phyloP scores from a whole-genome alignment of 208 protist species.

The Trypanosomatidae sp. region DNA sequence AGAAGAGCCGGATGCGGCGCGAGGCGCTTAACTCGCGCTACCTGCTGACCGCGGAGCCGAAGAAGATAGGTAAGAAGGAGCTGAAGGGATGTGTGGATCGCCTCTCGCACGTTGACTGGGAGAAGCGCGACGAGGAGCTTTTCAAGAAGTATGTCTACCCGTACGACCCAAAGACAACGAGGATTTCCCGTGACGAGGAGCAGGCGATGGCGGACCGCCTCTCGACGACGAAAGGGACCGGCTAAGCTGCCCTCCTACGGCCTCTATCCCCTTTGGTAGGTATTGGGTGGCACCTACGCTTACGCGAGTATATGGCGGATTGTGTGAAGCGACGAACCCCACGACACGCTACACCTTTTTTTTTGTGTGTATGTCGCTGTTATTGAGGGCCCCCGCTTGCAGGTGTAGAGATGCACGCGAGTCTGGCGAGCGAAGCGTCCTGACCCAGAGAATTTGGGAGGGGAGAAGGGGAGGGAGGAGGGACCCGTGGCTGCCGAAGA shows the following conservation, averaged over 20 bases:
- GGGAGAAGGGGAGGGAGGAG: background rate
- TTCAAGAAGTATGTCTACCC: constrained; percentile 89
- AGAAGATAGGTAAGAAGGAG: constrained; percentile 70
- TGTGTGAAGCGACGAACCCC: background rate
- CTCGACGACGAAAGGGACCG: constrained; percentile 50
- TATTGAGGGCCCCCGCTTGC: background rate
- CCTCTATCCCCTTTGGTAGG: background rate
- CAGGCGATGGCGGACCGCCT: constrained; percentile 77
- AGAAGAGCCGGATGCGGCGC: constrained; percentile 43
- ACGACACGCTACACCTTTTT: background rate
- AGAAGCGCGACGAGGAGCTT: constrained; percentile 77
- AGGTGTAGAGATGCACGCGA: background rate
- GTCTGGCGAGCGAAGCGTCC: background rate
- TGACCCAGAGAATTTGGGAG: background rate
- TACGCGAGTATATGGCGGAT: background rate
- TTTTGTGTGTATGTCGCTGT: background rate
- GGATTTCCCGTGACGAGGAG: constrained; percentile 53
- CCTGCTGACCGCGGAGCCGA: constrained; percentile 42
- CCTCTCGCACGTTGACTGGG: constrained; percentile 76
- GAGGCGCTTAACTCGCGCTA: constrained; percentile 64
- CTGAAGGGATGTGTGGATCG: constrained; percentile 69
- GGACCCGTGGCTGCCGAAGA: background rate
- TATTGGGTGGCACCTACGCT: background rate
- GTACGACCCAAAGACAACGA: constrained; percentile 70
- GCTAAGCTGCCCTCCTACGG: background rate